Base-by-base conservation (phyloP, 2,329 filamentous ascomycete species). In the Canariomyces notabilis region DNA sequence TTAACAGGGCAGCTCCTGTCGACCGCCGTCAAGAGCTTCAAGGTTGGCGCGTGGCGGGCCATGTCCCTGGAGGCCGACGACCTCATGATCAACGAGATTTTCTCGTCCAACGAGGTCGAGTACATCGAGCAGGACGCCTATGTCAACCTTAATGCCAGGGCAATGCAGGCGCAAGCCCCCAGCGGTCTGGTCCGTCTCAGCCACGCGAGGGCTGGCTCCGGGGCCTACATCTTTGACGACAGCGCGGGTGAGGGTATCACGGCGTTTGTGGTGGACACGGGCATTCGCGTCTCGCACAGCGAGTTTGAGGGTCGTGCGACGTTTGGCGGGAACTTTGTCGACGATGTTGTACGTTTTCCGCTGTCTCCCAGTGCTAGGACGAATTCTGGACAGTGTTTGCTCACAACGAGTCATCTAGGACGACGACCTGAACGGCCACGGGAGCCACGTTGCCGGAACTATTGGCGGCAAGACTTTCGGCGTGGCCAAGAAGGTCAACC, bases 221-320 rank as follows among this genome's bases (percentile, higher is more conserved):
- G 50, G 6, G 63, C 58, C 42, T 80, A 80, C 59, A 55, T 74
- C 41, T 81, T 78, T 51, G 76, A 81, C 59, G 64, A 65, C 46
- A 68, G 67, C 11, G 74, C 72, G 18, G 78, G 77, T 23, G 47
- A 70, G 52, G 76, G 74, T n/a, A 75, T 79, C 55, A 82, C 76
- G 18, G 75, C 73, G 21, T 86, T 79, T 60, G 66, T 86, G 19
- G 74, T 86, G 33, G 82, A 86, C 63, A 84, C 81, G 5, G 82
- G 82, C 54, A 77, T 85, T 60, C 66, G 67, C 44, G 65, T 67
- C 31, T 68, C 70, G 5, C 82, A 86, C 63, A 57, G 61, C 35
- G 74, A 80, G 59, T 82, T 77, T 53, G 67, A 74, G 60, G 76
- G 74, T 39, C 75, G 79, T 47, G 79, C 78, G 15, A 68, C 61